Conservation (phyloP, 148 eudicot species). For the Rhododendron griersonianum region DNA sequence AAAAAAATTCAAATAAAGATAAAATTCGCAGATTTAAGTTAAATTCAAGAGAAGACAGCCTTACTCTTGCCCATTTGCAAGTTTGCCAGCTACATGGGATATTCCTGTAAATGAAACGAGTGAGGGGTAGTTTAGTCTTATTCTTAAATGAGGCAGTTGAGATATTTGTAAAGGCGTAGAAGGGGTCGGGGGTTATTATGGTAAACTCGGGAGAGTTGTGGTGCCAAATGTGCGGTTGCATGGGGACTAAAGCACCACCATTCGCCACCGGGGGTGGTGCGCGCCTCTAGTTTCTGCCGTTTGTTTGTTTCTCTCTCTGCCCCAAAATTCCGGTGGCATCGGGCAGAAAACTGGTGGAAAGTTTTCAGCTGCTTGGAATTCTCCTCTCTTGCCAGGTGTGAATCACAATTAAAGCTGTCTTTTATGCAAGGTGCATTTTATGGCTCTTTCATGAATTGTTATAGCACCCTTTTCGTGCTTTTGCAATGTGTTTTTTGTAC, state of each 20-base stretch:
- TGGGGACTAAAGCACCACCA: slow-evolving; percentile 17
- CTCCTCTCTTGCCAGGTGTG: background rate
- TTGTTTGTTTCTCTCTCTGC: background rate
- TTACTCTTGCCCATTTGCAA: background rate
- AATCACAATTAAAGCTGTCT: background rate
- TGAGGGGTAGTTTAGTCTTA: background rate
- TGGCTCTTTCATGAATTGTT: too few relatives aligned
- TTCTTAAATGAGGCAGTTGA: background rate
- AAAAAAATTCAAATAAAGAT: too few relatives aligned
- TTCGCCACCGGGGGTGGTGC: slow-evolving; percentile 8
- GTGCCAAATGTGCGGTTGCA: slow-evolving; percentile 51
- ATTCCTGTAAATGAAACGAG: background rate
- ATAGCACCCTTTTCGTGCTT: too few relatives aligned
- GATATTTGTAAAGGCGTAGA: background rate
- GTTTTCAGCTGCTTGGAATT: background rate
- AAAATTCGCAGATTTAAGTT: too few relatives aligned
- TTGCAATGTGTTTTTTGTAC: too few relatives aligned
- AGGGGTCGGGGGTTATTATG: background rate
- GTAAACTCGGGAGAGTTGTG: background rate
- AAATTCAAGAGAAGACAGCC: too few relatives aligned
- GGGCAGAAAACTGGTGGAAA: background rate
- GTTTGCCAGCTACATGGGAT: background rate
- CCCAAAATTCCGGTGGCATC: background rate
- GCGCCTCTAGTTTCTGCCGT: background rate
- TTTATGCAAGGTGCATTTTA: background rate